Base-by-base conservation (phyloP, 2,329 filamentous ascomycete species). In the Hypoxylon sp. region DNA sequence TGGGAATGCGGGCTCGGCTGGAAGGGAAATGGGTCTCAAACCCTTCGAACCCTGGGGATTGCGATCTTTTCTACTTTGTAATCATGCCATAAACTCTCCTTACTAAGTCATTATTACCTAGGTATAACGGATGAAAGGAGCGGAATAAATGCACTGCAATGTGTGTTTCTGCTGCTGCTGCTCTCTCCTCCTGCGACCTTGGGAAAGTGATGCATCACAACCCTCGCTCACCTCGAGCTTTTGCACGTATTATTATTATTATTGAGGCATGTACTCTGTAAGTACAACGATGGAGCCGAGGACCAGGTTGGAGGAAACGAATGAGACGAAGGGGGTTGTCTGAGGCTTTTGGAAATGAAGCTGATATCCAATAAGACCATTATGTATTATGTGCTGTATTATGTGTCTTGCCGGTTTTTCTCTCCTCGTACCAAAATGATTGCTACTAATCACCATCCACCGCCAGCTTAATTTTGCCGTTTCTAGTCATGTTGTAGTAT, bases 251-350 rank as follows among this genome's bases (percentile, higher is more conserved):
- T n/a, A n/a, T n/a, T n/a, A n/a, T n/a, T n/a, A 23, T 23, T 23
- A 23, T 17, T 59, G 14, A 30, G 7, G 25, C 21, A 50, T 32
- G 36, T 59, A 55, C 45, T 51, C 25, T 43, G 23, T 19, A 45
- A 46, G 19, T 38, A 43, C 38, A 58, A 58, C 7, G 52, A 60
- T 53, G 49, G 67, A 65, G 61, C 64, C 67, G 57, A 67, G 38
- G 64, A 70, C 65, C 61, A 68, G 67, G 67, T 69, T 69, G 32
- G 49, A 59, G 64, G 60, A 59, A 64, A 56, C 56, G 49, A 60
- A 46, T 25, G 21, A 25, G 25, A n/a, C 45, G 32, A 14, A 53
- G 25, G 45, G 48, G 46, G 36, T 25, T 38, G n/a, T 61, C 14
- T 36, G 58, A 57, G 60, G 45, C 52, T 67, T 67, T 67, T 32